Base-by-base conservation (phyloP, 2,329 filamentous ascomycete genomes). In the Trichoderma aggressivum region DNA sequence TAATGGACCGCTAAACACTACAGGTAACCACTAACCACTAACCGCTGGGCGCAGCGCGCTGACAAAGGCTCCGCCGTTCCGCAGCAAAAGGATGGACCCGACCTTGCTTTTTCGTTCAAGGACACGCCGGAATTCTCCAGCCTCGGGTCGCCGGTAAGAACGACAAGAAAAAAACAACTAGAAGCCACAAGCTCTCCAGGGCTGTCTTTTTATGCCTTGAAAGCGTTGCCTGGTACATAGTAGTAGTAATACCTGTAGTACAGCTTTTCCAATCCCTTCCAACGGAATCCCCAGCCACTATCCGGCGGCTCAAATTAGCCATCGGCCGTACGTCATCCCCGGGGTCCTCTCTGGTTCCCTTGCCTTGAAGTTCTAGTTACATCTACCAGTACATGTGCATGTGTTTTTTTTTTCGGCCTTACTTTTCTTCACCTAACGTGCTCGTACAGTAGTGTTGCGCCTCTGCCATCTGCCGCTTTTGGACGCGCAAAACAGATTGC, bases 41-140 rank as follows among this genome's bases (percentile, higher is more conserved):
- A 28, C 26, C 26, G 26, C 63, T 66, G 63, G 64, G 65, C 65
- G 56, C 65, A 68, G 56, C 65, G 65, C 65, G 65, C 65, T 69
- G 65, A 69, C 65, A 69, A 69, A 69, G 65, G 62, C 61, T 66
- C 69, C 69, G 69, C 50, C 26, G 36, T 53, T 71, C 69, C 69
- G 69, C 61, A 70, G 61, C 24, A 60, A 30, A 34, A 56, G 56
- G 26, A 28, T 28, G 26, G 55, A 58, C 53, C 12, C 43, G 55
- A 50, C 43, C 43, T n/a, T 21, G 43, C 43, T 50, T 50, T 50
- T 11, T 36, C 59, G 21, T 24, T 36, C 5, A 26, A 28, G 36
- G 36, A 47, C 26, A 21, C 47, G n/a, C 47, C 47, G 21, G 47
- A 53, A 53, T 62, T 43, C 36, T 36, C 36, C 34, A 18, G 60